A percentile compares a stretch with the other conserved stretches of the same genome.
Evolutionary conservation across 495 filamentous ascomycete genomes (phyloP).

Genomic region (Diplogelasinospora grovesii): DNA sequence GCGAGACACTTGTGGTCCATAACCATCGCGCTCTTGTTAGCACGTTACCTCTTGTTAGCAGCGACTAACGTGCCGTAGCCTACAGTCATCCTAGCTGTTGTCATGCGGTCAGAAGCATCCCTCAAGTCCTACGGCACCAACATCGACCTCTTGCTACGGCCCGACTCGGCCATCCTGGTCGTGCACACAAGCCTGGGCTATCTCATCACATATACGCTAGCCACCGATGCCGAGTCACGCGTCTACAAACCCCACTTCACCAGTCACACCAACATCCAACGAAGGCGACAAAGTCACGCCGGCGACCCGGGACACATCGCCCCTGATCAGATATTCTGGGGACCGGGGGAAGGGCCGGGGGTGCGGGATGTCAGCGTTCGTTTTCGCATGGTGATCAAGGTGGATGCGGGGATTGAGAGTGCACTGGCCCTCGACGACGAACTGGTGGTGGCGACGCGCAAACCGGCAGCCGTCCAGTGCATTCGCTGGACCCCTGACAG

Average conservation of each 20-base stretch:
- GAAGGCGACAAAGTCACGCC: conserved; percentile 64
- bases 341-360: conserved; percentile 67
- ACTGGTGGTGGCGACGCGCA: conserved; percentile 86
- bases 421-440: conserved; percentile 91
- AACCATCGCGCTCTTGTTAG: no score
- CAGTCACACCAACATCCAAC: conserved; percentile 56
- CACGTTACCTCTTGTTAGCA: neutral
- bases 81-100: conserved; percentile 76
- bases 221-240: conserved; percentile 70
- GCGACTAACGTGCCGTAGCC: conserved; percentile 58
- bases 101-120: conserved; percentile 72
- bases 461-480: conserved; percentile 90
- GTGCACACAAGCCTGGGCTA: conserved; percentile 85
- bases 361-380: conserved; percentile 80
- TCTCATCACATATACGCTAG: conserved; percentile 88
- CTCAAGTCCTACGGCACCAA: conserved; percentile 80
- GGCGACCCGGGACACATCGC: conserved; percentile 49
- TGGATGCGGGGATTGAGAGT: conserved; percentile 86
- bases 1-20: conserved; percentile 19
- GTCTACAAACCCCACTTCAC: conserved; percentile 81
- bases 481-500: conserved; percentile 89
- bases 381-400: conserved; percentile 96
- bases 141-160: conserved; percentile 74
- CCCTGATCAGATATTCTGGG: conserved; percentile 50
- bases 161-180: conserved; percentile 85